Conservation (phyloP, 371 early-diverging fungal genomes). For the Mortierella sp. region DNA sequence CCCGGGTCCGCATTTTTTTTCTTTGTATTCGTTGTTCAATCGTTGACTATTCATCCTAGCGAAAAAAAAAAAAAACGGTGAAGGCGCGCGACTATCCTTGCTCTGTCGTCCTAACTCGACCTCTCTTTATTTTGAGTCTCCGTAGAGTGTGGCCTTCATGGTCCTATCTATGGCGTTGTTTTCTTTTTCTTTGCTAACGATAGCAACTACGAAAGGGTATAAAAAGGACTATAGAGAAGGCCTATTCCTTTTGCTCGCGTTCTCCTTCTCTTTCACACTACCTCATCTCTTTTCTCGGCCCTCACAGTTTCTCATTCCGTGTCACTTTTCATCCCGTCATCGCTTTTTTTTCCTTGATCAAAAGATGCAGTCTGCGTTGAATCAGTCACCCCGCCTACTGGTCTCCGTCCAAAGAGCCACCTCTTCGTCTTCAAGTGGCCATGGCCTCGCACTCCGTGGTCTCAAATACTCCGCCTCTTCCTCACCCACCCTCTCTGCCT, state of each 20-base stretch:
- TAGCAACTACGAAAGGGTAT: neutral
- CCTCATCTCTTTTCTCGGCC: neutral
- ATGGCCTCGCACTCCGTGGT: neutral
- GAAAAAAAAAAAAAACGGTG: neutral
- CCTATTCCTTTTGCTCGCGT: neutral
- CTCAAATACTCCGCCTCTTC: neutral
- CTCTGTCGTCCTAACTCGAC: neutral
- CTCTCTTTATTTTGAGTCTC: neutral
- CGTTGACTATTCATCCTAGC: neutral
- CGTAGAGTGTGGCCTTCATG: neutral
- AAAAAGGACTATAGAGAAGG: neutral
- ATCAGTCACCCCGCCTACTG: conserved; percentile 21
- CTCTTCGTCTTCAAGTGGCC: neutral
- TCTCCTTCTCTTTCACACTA: too few species aligned
- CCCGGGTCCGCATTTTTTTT: neutral
- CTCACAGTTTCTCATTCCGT: neutral
- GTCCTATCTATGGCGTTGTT: neutral
- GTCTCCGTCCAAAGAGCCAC: conserved; percentile 1
- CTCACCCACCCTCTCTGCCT: neutral
- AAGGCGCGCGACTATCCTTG: neutral
- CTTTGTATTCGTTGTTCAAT: neutral
- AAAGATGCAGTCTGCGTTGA: conserved; percentile 15
- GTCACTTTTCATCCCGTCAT: neutral
- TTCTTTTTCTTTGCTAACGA: neutral
- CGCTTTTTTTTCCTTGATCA: neutral